A percentile compares a stretch with the other conserved stretches of the same genome.
phyloP scores from a whole-genome alignment of 768 basidiomycete genomes.

The Phanerochaete carnosa region DNA sequence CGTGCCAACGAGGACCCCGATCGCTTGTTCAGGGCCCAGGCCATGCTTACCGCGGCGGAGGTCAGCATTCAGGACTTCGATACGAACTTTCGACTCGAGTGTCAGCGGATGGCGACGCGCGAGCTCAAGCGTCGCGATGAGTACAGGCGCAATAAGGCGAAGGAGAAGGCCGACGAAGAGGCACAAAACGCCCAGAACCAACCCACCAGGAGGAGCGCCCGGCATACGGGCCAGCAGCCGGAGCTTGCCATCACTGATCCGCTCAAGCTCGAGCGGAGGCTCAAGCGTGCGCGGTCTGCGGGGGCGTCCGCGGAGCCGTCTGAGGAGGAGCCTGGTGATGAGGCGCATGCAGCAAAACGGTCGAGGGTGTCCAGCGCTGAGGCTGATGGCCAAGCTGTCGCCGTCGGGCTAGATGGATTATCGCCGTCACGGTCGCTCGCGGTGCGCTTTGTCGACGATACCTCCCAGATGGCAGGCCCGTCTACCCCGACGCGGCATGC shows the following conservation, averaged over 20 bases:
- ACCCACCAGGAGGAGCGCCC: constrained; percentile 66
- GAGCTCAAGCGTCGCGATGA: constrained; percentile 68
- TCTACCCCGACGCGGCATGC: constrained; percentile 10
- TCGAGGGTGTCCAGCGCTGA: constrained; percentile 37
- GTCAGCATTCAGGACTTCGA: constrained; percentile 89
- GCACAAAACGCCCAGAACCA: constrained; percentile 37
- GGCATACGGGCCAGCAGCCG: constrained; percentile 68
- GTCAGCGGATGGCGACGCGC: constrained; percentile 79
- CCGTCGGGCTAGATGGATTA: constrained; percentile 29
- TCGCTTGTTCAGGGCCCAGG: constrained; percentile 74
- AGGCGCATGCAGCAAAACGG: constrained; percentile 55
- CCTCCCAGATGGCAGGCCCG: constrained; percentile 13
- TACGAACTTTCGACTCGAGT: constrained; percentile 71
- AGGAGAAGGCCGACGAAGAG: constrained; percentile 27
- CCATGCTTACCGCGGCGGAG: constrained; percentile 84
- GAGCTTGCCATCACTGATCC: constrained; percentile 72
- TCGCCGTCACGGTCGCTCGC: constrained; percentile 32
- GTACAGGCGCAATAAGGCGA: constrained; percentile 28
- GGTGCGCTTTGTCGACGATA: constrained; percentile 51
- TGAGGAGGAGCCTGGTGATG: constrained; percentile 46
- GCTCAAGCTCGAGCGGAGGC: constrained; percentile 64
- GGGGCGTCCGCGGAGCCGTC: constrained; percentile 48
- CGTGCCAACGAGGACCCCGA: constrained; percentile 66
- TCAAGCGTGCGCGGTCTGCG: constrained; percentile 69
- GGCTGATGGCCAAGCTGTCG: constrained; percentile 35